A percentile compares a stretch with the other conserved stretches of the same genome.
Evolutionary conservation across 345 rosid genomes (phyloP).

Genomic region (Leavenworthia alabamica): DNA sequence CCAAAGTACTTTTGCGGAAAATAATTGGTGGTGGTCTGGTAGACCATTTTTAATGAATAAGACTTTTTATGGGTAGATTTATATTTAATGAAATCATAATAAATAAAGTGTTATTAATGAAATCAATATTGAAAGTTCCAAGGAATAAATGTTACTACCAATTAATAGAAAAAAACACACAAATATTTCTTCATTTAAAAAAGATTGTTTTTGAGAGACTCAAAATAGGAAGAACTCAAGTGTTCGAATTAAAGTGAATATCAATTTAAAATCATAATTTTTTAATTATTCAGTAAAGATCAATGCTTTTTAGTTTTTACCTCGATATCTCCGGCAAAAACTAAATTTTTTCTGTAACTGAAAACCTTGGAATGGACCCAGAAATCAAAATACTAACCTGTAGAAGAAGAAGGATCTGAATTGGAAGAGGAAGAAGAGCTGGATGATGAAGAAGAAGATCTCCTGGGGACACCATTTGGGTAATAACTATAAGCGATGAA

Average conservation of each 20-base stretch:
- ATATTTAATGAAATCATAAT: background rate
- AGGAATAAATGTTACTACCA: slow-evolving; percentile 25
- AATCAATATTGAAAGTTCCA: slow-evolving; percentile 7
- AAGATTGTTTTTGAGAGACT: background rate
- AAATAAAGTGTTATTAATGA: background rate
- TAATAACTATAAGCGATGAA: slow-evolving; percentile 72
- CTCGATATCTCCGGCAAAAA: background rate
- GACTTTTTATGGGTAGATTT: background rate
- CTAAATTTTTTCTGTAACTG: background rate
- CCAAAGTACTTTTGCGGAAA: slow-evolving; percentile 9
- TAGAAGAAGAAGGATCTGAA: slow-evolving; percentile 35
- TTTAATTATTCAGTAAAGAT: background rate
- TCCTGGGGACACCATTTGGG: slow-evolving; percentile 82
- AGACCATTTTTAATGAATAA: background rate
- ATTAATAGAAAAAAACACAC: background rate
- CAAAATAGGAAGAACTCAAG: background rate
- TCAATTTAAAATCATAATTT: background rate
- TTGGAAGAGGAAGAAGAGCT: slow-evolving; percentile 35
- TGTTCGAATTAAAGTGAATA: slow-evolving; percentile 10
- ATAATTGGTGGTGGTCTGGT: slow-evolving; percentile 13
- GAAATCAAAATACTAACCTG: slow-evolving; percentile 30
- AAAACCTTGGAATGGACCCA: background rate
- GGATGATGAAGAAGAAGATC: slow-evolving; percentile 42
- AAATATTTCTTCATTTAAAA: background rate
- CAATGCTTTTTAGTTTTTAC: background rate